These are phyloP conservation scores for Dianthus caryophyllus DNA, from an alignment of 148 eudicot species.

Conservation along the genomic window DNA sequence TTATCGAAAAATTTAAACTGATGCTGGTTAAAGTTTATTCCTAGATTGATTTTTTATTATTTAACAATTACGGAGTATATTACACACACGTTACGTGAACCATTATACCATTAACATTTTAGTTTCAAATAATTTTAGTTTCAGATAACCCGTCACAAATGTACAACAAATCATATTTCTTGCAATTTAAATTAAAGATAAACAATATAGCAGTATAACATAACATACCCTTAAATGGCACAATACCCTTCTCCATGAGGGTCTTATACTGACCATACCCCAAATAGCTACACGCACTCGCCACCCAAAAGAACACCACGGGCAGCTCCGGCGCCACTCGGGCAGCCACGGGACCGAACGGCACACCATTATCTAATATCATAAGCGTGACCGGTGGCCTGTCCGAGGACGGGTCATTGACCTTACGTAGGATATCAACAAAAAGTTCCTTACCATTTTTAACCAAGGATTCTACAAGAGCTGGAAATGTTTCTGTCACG, in stretches of 20 bases:
- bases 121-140: no score
- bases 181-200: no score
- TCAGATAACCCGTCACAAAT: no score
- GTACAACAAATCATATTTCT: no score
- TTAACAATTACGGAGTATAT: no score
- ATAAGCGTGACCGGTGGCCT: not conserved
- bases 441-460: not conserved
- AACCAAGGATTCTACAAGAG: not conserved
- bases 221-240: slow-evolving; percentile 20
- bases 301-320: slow-evolving; percentile 7
- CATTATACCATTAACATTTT: no score
- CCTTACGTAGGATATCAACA: not conserved
- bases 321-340: slow-evolving; percentile 8
- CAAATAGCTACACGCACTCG: slow-evolving; percentile 10
- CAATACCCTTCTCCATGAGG: slow-evolving; percentile 18
- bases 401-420: slow-evolving; percentile 1
- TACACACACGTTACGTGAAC: no score
- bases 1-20: no score
- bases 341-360: not conserved
- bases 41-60: no score
- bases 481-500: not conserved
- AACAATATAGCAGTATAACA: no score
- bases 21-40: no score
- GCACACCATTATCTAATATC: not conserved
- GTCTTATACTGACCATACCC: not conserved